phyloP scores from a whole-genome alignment of 2,329 filamentous ascomycete species.

The Penicillium thymicola region DNA sequence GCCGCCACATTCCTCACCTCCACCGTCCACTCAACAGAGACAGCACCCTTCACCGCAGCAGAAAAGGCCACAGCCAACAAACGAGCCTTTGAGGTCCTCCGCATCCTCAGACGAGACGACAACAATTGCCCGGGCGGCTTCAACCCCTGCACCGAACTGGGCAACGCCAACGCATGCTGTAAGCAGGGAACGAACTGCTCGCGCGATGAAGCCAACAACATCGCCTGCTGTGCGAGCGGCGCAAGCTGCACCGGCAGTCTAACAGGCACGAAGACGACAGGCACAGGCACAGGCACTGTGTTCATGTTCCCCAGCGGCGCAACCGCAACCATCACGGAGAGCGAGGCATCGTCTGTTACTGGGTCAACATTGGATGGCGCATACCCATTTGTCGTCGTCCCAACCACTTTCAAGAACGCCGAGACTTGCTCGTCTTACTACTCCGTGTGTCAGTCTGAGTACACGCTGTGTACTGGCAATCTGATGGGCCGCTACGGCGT shows the following conservation, averaged over 20 bases:
- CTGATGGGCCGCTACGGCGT: slow-evolving; percentile 52
- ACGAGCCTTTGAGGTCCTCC: slow-evolving; percentile 33
- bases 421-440: slow-evolving; percentile 54
- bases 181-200: slow-evolving; percentile 52
- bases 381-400: slow-evolving; percentile 53
- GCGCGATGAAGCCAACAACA: slow-evolving; percentile 54
- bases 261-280: slow-evolving; percentile 25
- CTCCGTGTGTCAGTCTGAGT: slow-evolving; percentile 50
- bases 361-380: slow-evolving; percentile 48
- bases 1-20: slow-evolving; percentile 32
- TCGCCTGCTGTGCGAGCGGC: slow-evolving; percentile 60
- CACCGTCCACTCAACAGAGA: slow-evolving; percentile 29
- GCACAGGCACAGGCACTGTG: slow-evolving; percentile 24
- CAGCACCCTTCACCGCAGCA: slow-evolving; percentile 30
- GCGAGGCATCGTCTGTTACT: slow-evolving; percentile 19
- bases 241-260: slow-evolving; percentile 58
- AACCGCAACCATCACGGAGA: slow-evolving; percentile 29
- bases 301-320: slow-evolving; percentile 38
- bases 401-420: slow-evolving; percentile 52
- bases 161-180: slow-evolving; percentile 56
- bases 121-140: slow-evolving; percentile 52
- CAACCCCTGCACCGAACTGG: slow-evolving; percentile 51
- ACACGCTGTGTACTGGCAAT: slow-evolving; percentile 41
- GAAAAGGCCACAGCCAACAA: slow-evolving; percentile 20
- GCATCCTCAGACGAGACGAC: slow-evolving; percentile 30